phyloP scores from a whole-genome alignment of 345 rosid genomes.

The Brassica napus region DNA sequence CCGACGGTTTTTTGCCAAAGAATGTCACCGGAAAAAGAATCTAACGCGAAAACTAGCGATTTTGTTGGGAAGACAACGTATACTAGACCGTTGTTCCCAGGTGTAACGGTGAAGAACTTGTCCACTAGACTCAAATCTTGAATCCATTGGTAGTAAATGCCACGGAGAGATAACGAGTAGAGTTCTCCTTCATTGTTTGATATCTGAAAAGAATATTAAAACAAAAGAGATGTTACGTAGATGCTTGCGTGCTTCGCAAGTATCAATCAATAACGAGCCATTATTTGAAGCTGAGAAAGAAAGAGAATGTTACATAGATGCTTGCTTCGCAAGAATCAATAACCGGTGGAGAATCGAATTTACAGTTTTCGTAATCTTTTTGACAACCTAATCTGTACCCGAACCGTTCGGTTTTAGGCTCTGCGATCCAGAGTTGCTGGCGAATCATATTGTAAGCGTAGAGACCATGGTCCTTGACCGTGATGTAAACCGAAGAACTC shows the following conservation, averaged over 20 bases:
- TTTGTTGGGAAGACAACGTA: slow-evolving; percentile 58
- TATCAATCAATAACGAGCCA: neutral
- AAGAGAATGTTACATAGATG: slow-evolving; percentile 56
- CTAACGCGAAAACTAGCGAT: slow-evolving; percentile 60
- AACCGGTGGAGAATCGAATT: slow-evolving; percentile 63
- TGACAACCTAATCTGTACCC: slow-evolving; percentile 76
- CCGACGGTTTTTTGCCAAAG: slow-evolving; percentile 71
- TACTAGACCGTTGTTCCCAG: slow-evolving; percentile 73
- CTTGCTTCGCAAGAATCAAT: slow-evolving; percentile 76
- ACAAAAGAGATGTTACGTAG: neutral
- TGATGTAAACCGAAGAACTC: slow-evolving; percentile 63
- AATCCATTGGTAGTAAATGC: slow-evolving; percentile 69
- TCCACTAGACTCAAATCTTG: slow-evolving; percentile 69
- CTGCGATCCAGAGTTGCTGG: slow-evolving; percentile 72
- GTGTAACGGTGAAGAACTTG: slow-evolving; percentile 55
- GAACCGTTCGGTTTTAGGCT: slow-evolving; percentile 55
- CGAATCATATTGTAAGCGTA: slow-evolving; percentile 49
- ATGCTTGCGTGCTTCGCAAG: neutral
- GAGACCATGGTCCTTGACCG: slow-evolving; percentile 57
- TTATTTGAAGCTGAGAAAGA: neutral
- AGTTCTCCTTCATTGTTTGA: slow-evolving; percentile 75
- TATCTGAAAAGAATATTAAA: slow-evolving; percentile 48
- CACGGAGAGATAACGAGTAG: slow-evolving; percentile 70
- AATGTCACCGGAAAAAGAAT: slow-evolving; percentile 64
- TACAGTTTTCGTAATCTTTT: slow-evolving; percentile 55